Percentiles rank a stretch among this genome's conserved stretches.
These are phyloP conservation scores for Chionographis japonica DNA, from an alignment of 106 monocot species.

Conservation along the genomic window DNA sequence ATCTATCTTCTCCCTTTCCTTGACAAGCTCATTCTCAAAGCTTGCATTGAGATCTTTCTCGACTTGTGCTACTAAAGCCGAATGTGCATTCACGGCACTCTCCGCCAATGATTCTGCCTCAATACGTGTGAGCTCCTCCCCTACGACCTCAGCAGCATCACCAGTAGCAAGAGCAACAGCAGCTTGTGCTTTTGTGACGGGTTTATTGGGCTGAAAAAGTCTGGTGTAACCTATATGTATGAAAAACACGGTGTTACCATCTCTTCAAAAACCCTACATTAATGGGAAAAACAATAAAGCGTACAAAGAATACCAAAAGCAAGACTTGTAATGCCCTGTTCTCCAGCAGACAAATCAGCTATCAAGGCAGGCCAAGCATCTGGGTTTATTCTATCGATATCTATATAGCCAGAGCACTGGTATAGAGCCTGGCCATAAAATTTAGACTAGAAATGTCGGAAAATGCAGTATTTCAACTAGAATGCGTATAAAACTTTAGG, in stretches of 20 bases:
- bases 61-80: conserved; percentile 77
- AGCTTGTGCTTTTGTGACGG: conserved; percentile 94
- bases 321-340: conserved; percentile 83
- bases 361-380: conserved; percentile 92
- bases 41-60: conserved; percentile 90
- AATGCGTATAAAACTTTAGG: background rate
- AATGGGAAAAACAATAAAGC: background rate
- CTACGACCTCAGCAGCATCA: conserved; percentile 74
- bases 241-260: background rate
- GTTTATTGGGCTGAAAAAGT: conserved; percentile 91
- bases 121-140: conserved; percentile 88
- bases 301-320: conserved; percentile 73
- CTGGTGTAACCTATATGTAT: conserved; percentile 74
- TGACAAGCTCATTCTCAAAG: conserved; percentile 72
- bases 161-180: conserved; percentile 88
- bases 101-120: conserved; percentile 93
- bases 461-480: background rate
- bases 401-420: conserved; percentile 78
- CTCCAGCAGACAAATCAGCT: conserved; percentile 78
- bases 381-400: conserved; percentile 79
- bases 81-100: conserved; percentile 80
- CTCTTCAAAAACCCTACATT: background rate
- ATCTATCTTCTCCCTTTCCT: conserved; percentile 78
- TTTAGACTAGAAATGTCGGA: background rate
- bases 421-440: conserved; percentile 51